These are phyloP conservation scores for Candida oleophila DNA, from an alignment of 805 yeast species.

Conservation along the genomic window DNA sequence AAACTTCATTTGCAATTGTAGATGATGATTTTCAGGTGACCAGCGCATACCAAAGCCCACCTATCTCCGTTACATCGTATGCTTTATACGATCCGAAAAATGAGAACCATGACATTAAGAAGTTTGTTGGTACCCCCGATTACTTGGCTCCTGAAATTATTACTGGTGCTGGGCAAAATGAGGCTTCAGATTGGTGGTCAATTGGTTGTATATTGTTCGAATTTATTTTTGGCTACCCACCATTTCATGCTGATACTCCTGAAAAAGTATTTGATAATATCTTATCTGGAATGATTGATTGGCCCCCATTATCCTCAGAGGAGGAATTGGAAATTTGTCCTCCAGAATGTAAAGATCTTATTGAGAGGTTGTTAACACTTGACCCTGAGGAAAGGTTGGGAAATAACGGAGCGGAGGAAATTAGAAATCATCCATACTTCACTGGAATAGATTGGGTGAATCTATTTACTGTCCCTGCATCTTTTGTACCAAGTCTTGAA, in stretches of 20 bases:
- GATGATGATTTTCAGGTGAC: slow-evolving; percentile 48
- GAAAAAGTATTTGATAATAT: slow-evolving; percentile 82
- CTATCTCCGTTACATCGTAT: slow-evolving; percentile 29
- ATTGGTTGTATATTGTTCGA: slow-evolving; percentile 94
- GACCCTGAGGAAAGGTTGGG: slow-evolving; percentile 76
- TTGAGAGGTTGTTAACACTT: slow-evolving; percentile 56
- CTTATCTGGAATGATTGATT: slow-evolving; percentile 66
- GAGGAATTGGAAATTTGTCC: slow-evolving; percentile 55
- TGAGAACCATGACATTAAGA: slow-evolving; percentile 44
- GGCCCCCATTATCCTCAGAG: slow-evolving; percentile 71
- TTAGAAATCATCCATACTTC: slow-evolving; percentile 78
- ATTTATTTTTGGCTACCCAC: slow-evolving; percentile 89
- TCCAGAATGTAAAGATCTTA: slow-evolving; percentile 71
- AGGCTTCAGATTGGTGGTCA: slow-evolving; percentile 98
- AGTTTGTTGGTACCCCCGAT: slow-evolving; percentile 96
- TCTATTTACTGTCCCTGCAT: slow-evolving; percentile 67
- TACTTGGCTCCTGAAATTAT: slow-evolving; percentile 97
- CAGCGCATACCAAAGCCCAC: slow-evolving; percentile 19
- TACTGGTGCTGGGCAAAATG: slow-evolving; percentile 77
- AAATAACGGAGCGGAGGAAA: slow-evolving; percentile 72
- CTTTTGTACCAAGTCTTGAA: slow-evolving; percentile 77
- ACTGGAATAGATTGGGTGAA: slow-evolving; percentile 69
- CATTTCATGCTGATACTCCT: slow-evolving; percentile 83
- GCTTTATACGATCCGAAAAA: slow-evolving; percentile 77
- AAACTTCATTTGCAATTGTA: slow-evolving; percentile 53